Conservation (phyloP, 2,329 filamentous ascomycete genomes). For the Trichoderma koningiopsis region DNA sequence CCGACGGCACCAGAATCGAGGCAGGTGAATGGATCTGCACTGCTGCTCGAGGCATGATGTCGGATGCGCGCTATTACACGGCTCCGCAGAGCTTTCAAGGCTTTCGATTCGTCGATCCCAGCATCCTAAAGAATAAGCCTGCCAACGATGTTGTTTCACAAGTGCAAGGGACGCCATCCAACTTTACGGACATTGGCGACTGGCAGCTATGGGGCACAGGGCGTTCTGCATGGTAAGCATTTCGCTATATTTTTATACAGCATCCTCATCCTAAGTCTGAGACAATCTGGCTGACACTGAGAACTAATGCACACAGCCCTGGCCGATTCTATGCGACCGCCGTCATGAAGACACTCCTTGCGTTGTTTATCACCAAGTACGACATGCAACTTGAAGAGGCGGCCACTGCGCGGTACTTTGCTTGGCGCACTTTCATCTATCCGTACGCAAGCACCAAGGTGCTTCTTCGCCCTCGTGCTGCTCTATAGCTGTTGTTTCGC, state of each 20-base stretch:
- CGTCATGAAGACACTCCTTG: slow-evolving; percentile 12
- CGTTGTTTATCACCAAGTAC: slow-evolving; percentile 1
- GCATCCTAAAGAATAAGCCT: not conserved
- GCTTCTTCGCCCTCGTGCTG: not conserved
- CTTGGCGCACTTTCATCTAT: slow-evolving; percentile 12
- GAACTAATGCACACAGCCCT: not conserved
- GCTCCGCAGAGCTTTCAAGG: slow-evolving; percentile 1
- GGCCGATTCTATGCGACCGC: slow-evolving; percentile 9
- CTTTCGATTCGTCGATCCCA: not conserved
- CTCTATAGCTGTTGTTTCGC: not conserved
- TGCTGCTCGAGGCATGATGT: slow-evolving; percentile 10
- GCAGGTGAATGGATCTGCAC: slow-evolving; percentile 15
- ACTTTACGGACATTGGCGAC: not conserved
- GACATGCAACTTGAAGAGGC: slow-evolving; percentile 8
- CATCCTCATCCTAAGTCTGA: not conserved
- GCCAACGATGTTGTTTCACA: not conserved
- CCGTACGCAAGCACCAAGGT: slow-evolving; percentile 6
- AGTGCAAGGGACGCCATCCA: not conserved
- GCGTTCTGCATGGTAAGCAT: slow-evolving; percentile 10
- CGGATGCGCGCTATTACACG: not conserved
- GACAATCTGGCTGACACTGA: not conserved
- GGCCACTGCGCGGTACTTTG: slow-evolving; percentile 4
- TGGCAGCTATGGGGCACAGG: slow-evolving; percentile 20
- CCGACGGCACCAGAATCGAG: slow-evolving; percentile 8
- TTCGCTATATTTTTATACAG: no score